A percentile compares a stretch with the other conserved stretches of the same genome.
Conservation (phyloP, 2,329 filamentous ascomycete species). For the Chrysoporthe austroafricana region DNA sequence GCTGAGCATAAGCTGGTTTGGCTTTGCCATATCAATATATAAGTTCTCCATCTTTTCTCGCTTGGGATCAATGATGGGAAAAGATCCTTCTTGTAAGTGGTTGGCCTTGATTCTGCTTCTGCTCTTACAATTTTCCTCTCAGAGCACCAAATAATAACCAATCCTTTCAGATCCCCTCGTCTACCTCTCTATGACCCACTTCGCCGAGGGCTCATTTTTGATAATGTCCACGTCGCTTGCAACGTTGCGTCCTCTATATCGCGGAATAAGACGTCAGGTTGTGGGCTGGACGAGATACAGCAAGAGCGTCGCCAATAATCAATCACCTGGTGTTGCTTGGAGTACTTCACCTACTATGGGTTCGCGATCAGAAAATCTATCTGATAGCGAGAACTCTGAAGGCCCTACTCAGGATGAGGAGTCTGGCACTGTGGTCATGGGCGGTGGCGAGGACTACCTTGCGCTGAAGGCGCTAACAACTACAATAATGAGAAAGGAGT, state of each 20-base stretch:
- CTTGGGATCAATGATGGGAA: slow-evolving; percentile 32
- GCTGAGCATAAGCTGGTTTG: slow-evolving; percentile 35
- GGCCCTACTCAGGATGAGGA: neutral
- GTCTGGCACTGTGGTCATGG: neutral
- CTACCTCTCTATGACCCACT: slow-evolving; percentile 36
- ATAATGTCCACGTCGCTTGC: slow-evolving; percentile 26
- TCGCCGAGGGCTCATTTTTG: slow-evolving; percentile 29
- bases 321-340: neutral
- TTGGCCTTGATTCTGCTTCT: slow-evolving; percentile 1
- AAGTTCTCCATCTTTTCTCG: slow-evolving; percentile 35
- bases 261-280: slow-evolving; percentile 20
- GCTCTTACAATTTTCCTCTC: slow-evolving; percentile 30
- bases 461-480: neutral
- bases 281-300: neutral
- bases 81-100: slow-evolving; percentile 37
- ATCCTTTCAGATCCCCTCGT: slow-evolving; percentile 31
- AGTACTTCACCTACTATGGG: neutral
- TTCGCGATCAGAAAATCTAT: neutral
- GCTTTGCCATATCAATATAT: slow-evolving; percentile 36
- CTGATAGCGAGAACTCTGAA: neutral
- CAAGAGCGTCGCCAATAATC: neutral
- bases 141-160: neutral
- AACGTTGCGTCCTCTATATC: slow-evolving; percentile 25
- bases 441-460: neutral
- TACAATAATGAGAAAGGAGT: neutral